Percentiles rank a stretch among this genome's conserved stretches.
Conservation (phyloP, 306 rosid genomes). For the Quercus mongolica region DNA sequence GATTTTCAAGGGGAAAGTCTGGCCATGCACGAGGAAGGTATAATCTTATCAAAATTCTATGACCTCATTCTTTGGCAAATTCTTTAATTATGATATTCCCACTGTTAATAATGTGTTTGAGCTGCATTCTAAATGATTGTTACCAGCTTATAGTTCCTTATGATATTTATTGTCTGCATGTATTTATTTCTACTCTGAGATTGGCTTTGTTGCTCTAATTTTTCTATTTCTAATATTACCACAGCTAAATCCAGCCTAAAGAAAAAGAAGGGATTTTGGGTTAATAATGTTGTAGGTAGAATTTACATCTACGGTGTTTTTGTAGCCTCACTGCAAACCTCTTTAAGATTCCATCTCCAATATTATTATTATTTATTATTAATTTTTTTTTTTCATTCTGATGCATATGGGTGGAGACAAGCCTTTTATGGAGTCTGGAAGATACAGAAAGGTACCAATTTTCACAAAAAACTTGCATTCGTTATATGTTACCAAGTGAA, state of each 20-base stretch:
- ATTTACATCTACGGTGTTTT: not conserved
- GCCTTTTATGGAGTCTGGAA: slow-evolving; percentile 15
- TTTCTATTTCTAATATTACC: not conserved
- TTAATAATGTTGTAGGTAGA: slow-evolving; percentile 20
- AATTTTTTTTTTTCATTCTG: not conserved
- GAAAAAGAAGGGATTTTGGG: slow-evolving; percentile 14
- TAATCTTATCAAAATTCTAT: not conserved
- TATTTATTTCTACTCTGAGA: not conserved
- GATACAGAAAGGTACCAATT: slow-evolving; percentile 30
- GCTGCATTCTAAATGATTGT: not conserved
- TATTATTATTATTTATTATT: no score
- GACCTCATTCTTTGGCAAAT: not conserved
- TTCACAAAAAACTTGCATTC: not conserved
- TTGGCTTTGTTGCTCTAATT: not conserved
- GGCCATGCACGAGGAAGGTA: slow-evolving; percentile 29
- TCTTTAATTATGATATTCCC: not conserved
- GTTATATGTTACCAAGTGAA: no score
- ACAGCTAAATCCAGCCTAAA: slow-evolving; percentile 12
- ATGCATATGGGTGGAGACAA: slow-evolving; percentile 17
- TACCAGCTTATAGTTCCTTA: not conserved
- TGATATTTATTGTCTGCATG: not conserved
- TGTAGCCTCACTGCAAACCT: not conserved
- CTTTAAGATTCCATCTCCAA: not conserved
- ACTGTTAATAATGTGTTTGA: not conserved
- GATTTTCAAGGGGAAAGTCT: slow-evolving; percentile 37